Evolutionary conservation across 331 rosid species (phyloP).

Genomic region (Dryas integrifolia): DNA sequence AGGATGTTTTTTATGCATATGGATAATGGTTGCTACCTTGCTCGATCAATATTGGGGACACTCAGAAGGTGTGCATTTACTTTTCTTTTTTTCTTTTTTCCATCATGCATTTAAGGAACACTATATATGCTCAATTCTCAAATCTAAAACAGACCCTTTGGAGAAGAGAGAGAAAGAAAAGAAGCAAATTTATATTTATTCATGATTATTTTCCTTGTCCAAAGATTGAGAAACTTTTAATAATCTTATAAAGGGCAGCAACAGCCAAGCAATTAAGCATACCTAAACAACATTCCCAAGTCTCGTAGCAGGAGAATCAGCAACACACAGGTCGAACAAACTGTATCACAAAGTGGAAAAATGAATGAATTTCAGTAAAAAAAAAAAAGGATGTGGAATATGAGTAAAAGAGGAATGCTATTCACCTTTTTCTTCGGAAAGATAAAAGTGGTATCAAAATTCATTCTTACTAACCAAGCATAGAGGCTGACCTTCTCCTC

Average conservation of each 20-base stretch:
- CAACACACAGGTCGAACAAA: conserved; percentile 48
- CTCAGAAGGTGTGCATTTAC: too few species aligned
- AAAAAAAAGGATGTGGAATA: background rate
- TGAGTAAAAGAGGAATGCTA: background rate
- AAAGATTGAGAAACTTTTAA: background rate
- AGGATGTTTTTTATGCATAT: background rate
- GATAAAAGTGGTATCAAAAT: background rate
- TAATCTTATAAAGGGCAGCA: conserved; percentile 14
- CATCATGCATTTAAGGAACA: too few species aligned
- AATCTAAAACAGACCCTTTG: too few species aligned
- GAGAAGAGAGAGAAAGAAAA: too few species aligned
- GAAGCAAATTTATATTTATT: background rate
- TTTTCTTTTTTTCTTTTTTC: too few species aligned
- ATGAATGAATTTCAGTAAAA: background rate
- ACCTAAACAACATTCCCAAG: conserved; percentile 54
- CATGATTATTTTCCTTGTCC: background rate
- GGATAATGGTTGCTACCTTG: background rate
- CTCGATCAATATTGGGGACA: too few species aligned
- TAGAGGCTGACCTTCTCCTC: conserved; percentile 51
- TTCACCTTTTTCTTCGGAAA: background rate
- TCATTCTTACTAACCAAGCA: conserved; percentile 40
- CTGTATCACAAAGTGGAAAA: conserved; percentile 15
- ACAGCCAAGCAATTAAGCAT: conserved; percentile 19
- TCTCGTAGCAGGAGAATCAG: conserved; percentile 55
- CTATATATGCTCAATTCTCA: too few species aligned